Evolutionary conservation across 371 early-diverging fungal genomes (phyloP).

Genomic region (Umbelopsis sp.): DNA sequence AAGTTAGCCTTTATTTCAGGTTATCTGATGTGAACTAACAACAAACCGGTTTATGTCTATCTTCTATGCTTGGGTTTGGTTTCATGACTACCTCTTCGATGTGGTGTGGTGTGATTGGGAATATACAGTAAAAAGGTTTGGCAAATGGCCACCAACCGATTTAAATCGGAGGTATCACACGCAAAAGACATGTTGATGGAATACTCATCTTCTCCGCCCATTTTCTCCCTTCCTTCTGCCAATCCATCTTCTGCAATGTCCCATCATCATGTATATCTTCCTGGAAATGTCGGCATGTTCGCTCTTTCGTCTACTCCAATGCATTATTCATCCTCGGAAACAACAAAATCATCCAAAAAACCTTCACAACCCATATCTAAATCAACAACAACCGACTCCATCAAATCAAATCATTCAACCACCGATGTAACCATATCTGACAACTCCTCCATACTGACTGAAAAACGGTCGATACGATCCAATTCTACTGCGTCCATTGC

Average conservation of each 20-base stretch:
- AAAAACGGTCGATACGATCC: conserved; percentile 6
- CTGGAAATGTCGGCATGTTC: conserved; percentile 1
- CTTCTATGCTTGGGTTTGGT: neutral
- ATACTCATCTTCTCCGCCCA: conserved; percentile 5
- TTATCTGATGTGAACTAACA: conserved; percentile 12
- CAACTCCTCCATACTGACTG: neutral
- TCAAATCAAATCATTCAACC: neutral
- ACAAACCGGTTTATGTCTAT: conserved; percentile 1
- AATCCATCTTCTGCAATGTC: neutral
- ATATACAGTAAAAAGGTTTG: neutral
- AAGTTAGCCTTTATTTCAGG: neutral
- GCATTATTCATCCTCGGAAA: too few species aligned
- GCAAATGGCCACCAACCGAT: conserved; percentile 8
- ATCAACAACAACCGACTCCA: neutral
- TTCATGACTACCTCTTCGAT: neutral
- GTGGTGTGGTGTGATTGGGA: neutral
- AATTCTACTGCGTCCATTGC: conserved; percentile 5
- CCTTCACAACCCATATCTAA: neutral
- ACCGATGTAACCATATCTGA: neutral
- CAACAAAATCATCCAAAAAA: neutral
- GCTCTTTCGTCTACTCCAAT: neutral
- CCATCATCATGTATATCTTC: neutral
- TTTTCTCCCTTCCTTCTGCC: neutral
- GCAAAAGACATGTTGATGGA: conserved; percentile 8
- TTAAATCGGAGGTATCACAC: conserved; percentile 10